Evolutionary conservation across 1,284 basidiomycete species (phyloP).

Genomic region (Ganoderma lingzhi): DNA sequence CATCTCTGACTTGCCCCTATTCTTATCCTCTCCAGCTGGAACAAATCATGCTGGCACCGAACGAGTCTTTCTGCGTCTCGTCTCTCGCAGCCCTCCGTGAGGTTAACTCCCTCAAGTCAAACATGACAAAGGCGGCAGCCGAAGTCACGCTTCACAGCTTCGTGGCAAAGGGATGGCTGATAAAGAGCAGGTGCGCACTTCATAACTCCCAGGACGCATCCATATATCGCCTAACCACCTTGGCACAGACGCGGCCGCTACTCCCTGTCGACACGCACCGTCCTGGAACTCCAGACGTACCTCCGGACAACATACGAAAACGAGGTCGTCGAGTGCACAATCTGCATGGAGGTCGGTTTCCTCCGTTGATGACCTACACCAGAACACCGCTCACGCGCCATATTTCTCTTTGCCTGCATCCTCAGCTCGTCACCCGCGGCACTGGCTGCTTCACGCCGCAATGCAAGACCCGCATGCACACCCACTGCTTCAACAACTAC

Average conservation of each 20-base stretch:
- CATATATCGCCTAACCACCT: slow-evolving; percentile 2
- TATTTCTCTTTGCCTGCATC: background rate
- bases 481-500: slow-evolving; percentile 66
- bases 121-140: slow-evolving; percentile 78
- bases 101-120: slow-evolving; percentile 64
- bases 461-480: slow-evolving; percentile 74
- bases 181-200: slow-evolving; percentile 72
- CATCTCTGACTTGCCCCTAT: background rate
- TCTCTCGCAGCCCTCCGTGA: slow-evolving; percentile 81
- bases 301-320: slow-evolving; percentile 79
- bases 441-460: slow-evolving; percentile 67
- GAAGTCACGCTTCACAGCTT: slow-evolving; percentile 81
- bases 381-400: background rate
- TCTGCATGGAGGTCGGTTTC: slow-evolving; percentile 72
- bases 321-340: slow-evolving; percentile 74
- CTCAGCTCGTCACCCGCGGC: slow-evolving; percentile 73
- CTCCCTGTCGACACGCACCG: slow-evolving; percentile 76
- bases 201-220: background rate
- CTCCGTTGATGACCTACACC: background rate
- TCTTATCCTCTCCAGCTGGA: slow-evolving; percentile 66
- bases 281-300: slow-evolving; percentile 80
- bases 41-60: slow-evolving; percentile 84
- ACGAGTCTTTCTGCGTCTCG: slow-evolving; percentile 77
- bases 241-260: slow-evolving; percentile 66
- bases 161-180: slow-evolving; percentile 82